A percentile compares a stretch with the other conserved stretches of the same genome.
Conservation (phyloP, 2,329 filamentous ascomycete genomes). For the Rutstroemia sp. region DNA sequence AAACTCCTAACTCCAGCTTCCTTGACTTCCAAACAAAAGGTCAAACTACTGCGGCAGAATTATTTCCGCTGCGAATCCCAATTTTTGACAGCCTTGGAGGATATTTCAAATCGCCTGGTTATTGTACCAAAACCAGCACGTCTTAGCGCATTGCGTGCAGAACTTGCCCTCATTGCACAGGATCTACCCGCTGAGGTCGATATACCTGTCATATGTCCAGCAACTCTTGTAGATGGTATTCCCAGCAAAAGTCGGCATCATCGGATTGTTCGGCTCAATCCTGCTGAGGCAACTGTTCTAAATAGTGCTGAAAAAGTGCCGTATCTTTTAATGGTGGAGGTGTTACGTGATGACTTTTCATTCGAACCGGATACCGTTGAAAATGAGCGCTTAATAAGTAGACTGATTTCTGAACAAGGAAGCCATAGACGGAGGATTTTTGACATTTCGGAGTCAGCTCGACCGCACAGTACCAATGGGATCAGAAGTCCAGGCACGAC, state of each 20-base stretch:
- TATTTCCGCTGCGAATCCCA: slow-evolving; percentile 79
- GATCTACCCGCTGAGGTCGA: slow-evolving; percentile 79
- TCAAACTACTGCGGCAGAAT: slow-evolving; percentile 67
- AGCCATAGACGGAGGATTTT: slow-evolving; percentile 52
- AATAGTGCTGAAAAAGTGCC: slow-evolving; percentile 85
- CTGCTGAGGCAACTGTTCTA: slow-evolving; percentile 74
- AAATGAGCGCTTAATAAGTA: slow-evolving; percentile 58
- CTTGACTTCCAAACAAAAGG: slow-evolving; percentile 58
- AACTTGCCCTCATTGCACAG: slow-evolving; percentile 72
- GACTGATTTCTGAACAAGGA: slow-evolving; percentile 49
- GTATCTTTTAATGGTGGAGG: slow-evolving; percentile 78
- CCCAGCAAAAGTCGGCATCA: slow-evolving; percentile 72
- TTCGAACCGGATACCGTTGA: slow-evolving; percentile 70
- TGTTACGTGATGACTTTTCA: slow-evolving; percentile 73
- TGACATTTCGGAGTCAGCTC: slow-evolving; percentile 61
- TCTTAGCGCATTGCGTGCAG: slow-evolving; percentile 72
- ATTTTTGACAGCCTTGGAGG: slow-evolving; percentile 72
- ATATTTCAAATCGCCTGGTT: slow-evolving; percentile 78
- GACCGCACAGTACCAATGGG: slow-evolving; percentile 33
- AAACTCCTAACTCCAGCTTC: slow-evolving; percentile 54
- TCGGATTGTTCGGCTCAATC: slow-evolving; percentile 75
- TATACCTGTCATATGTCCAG: slow-evolving; percentile 74
- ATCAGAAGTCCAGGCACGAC: slow-evolving; percentile 30
- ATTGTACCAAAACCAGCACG: slow-evolving; percentile 75
- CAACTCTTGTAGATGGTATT: slow-evolving; percentile 64